phyloP scores from a whole-genome alignment of 495 filamentous ascomycete species.

The Hypomontagnella monticulosa region DNA sequence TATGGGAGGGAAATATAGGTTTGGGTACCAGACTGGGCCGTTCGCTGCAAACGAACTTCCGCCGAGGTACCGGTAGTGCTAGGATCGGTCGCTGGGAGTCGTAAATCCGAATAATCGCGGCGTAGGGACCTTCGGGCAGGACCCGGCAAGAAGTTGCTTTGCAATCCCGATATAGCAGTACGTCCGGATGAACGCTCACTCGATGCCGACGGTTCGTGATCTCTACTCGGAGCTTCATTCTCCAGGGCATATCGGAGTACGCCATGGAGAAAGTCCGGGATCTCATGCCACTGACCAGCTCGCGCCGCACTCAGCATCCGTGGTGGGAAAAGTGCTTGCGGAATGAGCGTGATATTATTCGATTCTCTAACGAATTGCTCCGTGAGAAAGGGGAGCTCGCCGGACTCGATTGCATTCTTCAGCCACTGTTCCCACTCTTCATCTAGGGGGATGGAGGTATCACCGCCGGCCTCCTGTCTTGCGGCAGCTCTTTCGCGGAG shows the following conservation, averaged over 20 bases:
- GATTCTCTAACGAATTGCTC: conserved; percentile 49
- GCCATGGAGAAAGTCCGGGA: conserved; percentile 59
- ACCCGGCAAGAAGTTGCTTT: conserved; percentile 4
- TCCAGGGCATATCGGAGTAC: conserved; percentile 56
- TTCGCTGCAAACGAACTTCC: conserved; percentile 38
- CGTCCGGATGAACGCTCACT: conserved; percentile 5
- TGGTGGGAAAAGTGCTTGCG: conserved; percentile 54
- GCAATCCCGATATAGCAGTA: neutral
- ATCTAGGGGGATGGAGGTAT: conserved; percentile 70
- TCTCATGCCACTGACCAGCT: conserved; percentile 62
- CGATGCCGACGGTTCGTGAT: conserved; percentile 4
- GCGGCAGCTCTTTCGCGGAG: conserved; percentile 76
- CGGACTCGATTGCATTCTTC: conserved; percentile 77
- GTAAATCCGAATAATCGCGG: conserved; percentile 42
- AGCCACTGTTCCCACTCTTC: conserved; percentile 88
- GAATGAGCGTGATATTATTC: conserved; percentile 43
- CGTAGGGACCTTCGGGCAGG: conserved; percentile 16
- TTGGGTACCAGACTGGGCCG: conserved; percentile 41
- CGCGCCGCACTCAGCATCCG: conserved; percentile 56
- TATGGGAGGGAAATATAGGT: conserved; percentile 28
- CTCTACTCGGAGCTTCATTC: conserved; percentile 25
- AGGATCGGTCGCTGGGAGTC: conserved; percentile 36
- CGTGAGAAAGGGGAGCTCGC: conserved; percentile 56
- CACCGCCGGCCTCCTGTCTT: conserved; percentile 68
- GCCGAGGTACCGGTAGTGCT: conserved; percentile 16